Base-by-base conservation (phyloP, 108 stramenopile genomes). In the Stephanodiscus minutulus region DNA sequence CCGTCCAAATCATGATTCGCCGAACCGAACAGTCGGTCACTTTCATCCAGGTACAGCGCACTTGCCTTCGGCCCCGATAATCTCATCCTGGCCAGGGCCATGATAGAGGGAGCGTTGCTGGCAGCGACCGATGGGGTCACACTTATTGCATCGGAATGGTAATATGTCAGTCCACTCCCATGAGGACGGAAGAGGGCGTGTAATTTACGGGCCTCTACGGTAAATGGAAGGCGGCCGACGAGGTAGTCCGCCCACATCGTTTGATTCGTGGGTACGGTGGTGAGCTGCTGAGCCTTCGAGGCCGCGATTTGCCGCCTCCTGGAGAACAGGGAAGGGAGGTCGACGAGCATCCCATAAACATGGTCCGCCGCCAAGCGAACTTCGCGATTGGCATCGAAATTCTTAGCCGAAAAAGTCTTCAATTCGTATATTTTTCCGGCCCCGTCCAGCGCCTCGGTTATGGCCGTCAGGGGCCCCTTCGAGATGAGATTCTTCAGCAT, bases 401-500 rank as follows among this genome's bases (percentile, higher is more conserved):
- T 63, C 65, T 86, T 88, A 64, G 85, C 81, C 28, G 89, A 85
- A 59, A 90, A 95, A 44, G 63, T 80, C 61, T 87, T 89, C 64
- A 95, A 75, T 5, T 79, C 67, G 12, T 90, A 81, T 70, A 95
- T 92, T 60, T 86, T 86, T 39, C 87, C 81, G 50, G 87, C 55
- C 3, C 91, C 91, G 82, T 95, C 94, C n/a, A 89, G 83, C 18
- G 87, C 91, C 83, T 95, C 91, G 10, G 83, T 75, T 7, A 95
- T 83, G 2, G 84, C 87, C 9, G 91, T 88, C 52, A 92, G 15
- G 10, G 94, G 94, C 72, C 94, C 94, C 68, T 92, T 90, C 37
- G 84, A 81, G 10, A 95, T 48, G 15, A 95, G 88, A 76, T 91
- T 87, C 27, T 81, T 77, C 28, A 95, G 64, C 22, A 95, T 66